Conservation (phyloP, 2,329 filamentous ascomycete species). For the Fusarium sp. region DNA sequence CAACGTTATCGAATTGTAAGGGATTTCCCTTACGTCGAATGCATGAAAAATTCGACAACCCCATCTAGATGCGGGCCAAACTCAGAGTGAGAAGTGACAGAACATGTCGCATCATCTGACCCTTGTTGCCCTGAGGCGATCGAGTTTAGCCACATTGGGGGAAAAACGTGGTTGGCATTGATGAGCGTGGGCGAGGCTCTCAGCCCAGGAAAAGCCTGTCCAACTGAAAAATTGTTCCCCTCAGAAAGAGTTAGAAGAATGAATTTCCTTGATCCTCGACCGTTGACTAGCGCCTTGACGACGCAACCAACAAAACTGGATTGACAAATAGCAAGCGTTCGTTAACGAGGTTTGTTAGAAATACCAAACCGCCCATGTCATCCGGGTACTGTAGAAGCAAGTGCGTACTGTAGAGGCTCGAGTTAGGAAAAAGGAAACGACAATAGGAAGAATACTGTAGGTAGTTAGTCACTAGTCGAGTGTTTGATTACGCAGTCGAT, state of each 20-base stretch:
- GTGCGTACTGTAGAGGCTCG: not conserved
- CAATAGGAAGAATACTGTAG: not conserved
- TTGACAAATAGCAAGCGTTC: slow-evolving; percentile 9
- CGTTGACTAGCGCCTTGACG: slow-evolving; percentile 3
- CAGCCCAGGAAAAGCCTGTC: not conserved
- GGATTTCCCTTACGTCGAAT: slow-evolving; percentile 17
- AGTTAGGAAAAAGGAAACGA: slow-evolving; percentile 7
- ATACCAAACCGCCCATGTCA: slow-evolving; percentile 15
- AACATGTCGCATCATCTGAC: not conserved
- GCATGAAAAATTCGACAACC: slow-evolving; percentile 4
- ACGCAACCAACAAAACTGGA: not conserved
- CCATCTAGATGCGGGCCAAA: not conserved
- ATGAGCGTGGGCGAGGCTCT: not conserved
- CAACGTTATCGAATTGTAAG: not conserved
- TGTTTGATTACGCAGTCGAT: slow-evolving; percentile 31
- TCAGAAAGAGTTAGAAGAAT: not conserved
- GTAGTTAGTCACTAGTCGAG: slow-evolving; percentile 7
- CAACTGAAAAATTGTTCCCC: not conserved
- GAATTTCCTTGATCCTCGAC: not conserved
- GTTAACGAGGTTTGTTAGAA: slow-evolving; percentile 12
- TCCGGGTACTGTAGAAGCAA: slow-evolving; percentile 3
- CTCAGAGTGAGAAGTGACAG: slow-evolving; percentile 4
- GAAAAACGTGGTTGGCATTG: not conserved
- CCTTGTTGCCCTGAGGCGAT: not conserved
- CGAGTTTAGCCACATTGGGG: not conserved